Base-by-base conservation (phyloP, 176 grass and related monocot species). In the Carex littledalei region DNA sequence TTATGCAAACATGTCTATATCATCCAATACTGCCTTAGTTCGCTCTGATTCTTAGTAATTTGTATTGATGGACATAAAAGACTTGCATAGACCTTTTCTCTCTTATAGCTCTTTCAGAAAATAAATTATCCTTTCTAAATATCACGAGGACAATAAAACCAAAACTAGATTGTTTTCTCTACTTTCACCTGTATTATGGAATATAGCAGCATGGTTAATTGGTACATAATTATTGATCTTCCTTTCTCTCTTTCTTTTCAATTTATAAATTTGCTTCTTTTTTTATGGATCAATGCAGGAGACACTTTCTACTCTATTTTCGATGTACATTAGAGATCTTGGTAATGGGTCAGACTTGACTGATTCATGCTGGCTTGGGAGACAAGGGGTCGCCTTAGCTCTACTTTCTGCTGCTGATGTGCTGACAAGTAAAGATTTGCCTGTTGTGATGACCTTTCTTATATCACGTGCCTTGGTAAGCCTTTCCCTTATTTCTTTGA, bases 371-470 rank as follows among this genome's bases (percentile, higher is more conserved):
- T 98, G 93, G 93, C 76, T 98, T 87, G 95, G 91, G 85, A 91
- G 95, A 88, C 95, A 98, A 87, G 95, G 95, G 76, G 83, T 98
- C 80, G 88, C 95, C 79, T 92, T 95, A 87, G 93, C 95, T 56
- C 93, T 98, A 70, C 93, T 93, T 84, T 98, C 95, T 39, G 88
- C 88, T 50, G 93, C 91, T 43, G 95, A 98, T 92, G 87, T 98
- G 74, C 90, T 98, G 85, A 88, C 89, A 78, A 89, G 89, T 77
- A 98, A 95, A 88, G 91, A 98, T 90, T 90, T 98, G 81, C 95
- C 95, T 80, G 87, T 93, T 86, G 87, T 98, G 52, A 98, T 98
- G 91, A 95, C 95, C 81, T 98, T 98, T 86, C 88, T 98, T 72
- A 98, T 98, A 90, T 98, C 95, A 82, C 93, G 91, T 81, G 93